phyloP scores from a whole-genome alignment of 257 asterid species.

The Mitragyna speciosa region DNA sequence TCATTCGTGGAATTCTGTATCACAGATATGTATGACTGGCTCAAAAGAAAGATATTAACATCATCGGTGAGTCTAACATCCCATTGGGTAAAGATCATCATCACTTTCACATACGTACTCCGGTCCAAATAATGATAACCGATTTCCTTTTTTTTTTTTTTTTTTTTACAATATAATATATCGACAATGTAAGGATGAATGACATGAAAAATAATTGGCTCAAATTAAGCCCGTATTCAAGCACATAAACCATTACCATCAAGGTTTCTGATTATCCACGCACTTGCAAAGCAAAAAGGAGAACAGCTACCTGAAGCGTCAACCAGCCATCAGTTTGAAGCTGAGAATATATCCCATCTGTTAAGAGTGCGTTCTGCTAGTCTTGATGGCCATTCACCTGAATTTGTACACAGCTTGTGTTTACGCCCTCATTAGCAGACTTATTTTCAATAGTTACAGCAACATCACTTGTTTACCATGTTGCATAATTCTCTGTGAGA shows the following conservation, averaged over 20 bases:
- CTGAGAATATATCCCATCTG: background rate
- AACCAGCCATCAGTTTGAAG: conserved; percentile 6
- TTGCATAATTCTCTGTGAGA: conserved; percentile 14
- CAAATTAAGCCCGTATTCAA: background rate
- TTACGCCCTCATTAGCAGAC: conserved; percentile 29
- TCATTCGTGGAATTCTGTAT: background rate
- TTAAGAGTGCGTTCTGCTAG: background rate
- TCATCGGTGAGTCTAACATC: too few relatives aligned
- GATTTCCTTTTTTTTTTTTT: background rate
- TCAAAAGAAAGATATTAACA: too few relatives aligned
- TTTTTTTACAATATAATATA: background rate
- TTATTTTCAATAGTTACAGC: conserved; percentile 32
- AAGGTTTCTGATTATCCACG: background rate
- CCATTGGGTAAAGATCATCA: too few relatives aligned
- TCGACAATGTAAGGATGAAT: background rate
- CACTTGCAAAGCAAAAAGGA: background rate
- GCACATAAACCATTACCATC: background rate
- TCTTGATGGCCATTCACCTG: conserved; percentile 28
- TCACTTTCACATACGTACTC: background rate
- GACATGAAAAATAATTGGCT: background rate
- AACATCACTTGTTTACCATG: conserved; percentile 50
- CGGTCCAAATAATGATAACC: background rate
- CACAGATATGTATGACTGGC: too few relatives aligned
- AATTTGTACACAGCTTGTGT: conserved; percentile 23
- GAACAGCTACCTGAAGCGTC: background rate